Evolutionary conservation across 164 flowering plant species (phyloP).

Genomic region (Platanus orientalis): DNA sequence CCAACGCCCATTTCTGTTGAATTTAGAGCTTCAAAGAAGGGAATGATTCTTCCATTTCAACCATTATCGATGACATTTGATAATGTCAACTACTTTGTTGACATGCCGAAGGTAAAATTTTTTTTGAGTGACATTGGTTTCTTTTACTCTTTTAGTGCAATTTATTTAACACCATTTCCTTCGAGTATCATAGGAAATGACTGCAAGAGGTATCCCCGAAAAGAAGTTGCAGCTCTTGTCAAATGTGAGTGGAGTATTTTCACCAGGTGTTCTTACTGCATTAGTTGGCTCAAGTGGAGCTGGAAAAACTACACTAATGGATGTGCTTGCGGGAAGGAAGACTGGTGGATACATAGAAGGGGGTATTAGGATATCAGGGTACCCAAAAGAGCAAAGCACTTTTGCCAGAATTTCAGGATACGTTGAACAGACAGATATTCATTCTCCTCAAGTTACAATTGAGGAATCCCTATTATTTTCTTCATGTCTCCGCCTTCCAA

Average conservation of each 20-base stretch:
- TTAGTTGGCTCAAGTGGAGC: constrained; percentile 97
- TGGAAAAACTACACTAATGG: constrained; percentile 95
- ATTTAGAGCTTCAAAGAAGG: constrained; percentile 33
- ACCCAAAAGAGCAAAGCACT: constrained; percentile 80
- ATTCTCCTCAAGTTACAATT: constrained; percentile 92
- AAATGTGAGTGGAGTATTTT: constrained; percentile 77
- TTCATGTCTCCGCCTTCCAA: constrained; percentile 73
- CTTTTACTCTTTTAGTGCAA: neutral
- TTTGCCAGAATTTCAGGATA: constrained; percentile 96
- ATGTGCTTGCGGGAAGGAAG: constrained; percentile 96
- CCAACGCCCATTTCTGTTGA: constrained; percentile 8
- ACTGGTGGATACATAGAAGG: constrained; percentile 97
- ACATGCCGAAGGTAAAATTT: constrained; percentile 72
- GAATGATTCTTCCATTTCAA: constrained; percentile 92
- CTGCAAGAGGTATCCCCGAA: constrained; percentile 49
- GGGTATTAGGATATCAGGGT: constrained; percentile 80
- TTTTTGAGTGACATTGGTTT: neutral
- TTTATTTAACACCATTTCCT: constrained; percentile 1
- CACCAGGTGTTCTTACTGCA: constrained; percentile 96
- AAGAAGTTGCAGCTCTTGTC: constrained; percentile 72
- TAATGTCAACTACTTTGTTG: constrained; percentile 82
- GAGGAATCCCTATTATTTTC: constrained; percentile 83
- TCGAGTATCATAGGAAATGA: constrained; percentile 59
- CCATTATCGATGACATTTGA: constrained; percentile 82
- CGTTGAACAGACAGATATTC: constrained; percentile 93